Conservation (phyloP, 2,329 filamentous ascomycete genomes). For the Penicillium nordicum region DNA sequence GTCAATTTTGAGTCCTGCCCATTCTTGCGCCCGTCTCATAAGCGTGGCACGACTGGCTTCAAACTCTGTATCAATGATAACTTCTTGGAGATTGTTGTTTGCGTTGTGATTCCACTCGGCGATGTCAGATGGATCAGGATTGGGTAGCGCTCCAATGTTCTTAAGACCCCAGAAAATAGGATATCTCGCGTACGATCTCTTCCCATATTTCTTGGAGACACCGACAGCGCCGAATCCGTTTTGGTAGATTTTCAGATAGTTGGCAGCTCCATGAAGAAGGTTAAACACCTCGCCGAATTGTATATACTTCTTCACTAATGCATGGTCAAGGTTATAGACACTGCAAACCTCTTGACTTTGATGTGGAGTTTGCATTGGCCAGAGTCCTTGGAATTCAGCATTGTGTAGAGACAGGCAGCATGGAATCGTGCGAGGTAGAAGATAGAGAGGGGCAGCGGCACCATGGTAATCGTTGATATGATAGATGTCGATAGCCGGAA, state of each 20-base stretch:
- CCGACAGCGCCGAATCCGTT: constrained; percentile 66
- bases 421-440: constrained; percentile 60
- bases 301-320: constrained; percentile 60
- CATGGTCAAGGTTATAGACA: constrained; percentile 63
- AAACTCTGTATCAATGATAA: constrained; percentile 52
- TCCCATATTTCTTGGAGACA: constrained; percentile 66
- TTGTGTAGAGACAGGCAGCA: constrained; percentile 64
- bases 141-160: constrained; percentile 61
- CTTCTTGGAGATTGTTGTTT: constrained; percentile 54
- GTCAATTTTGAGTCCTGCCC: constrained; percentile 62
- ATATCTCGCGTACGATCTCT: constrained; percentile 63
- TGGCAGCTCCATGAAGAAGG: constrained; percentile 62
- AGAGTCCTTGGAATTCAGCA: constrained; percentile 66
- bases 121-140: constrained; percentile 63
- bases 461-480: constrained; percentile 67
- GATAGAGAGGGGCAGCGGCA: constrained; percentile 60
- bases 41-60: constrained; percentile 55
- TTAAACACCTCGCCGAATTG: constrained; percentile 69
- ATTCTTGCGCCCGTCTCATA: constrained; percentile 62
- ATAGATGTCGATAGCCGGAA: constrained; percentile 61
- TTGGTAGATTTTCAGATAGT: constrained; percentile 63
- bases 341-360: constrained; percentile 62
- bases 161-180: constrained; percentile 67
- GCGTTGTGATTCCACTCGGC: constrained; percentile 58
- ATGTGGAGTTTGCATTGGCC: constrained; percentile 61